A percentile compares a stretch with the other conserved stretches of the same genome.
These are phyloP conservation scores for Hypoxylon sp. DNA, from an alignment of 2,329 filamentous ascomycete genomes.

Conservation along the genomic window DNA sequence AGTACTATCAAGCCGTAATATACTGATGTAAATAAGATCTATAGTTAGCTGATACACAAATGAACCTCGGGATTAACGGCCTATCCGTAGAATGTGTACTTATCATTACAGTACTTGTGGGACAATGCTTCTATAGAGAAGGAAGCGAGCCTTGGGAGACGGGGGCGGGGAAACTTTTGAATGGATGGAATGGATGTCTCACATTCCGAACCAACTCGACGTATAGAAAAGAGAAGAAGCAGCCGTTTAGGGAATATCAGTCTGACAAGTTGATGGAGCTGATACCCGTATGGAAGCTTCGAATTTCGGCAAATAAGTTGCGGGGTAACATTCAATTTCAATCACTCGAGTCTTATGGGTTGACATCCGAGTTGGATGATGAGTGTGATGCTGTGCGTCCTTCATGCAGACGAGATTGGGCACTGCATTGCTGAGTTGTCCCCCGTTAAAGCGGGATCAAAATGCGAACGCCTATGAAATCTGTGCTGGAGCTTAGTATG, in stretches of 20 bases:
- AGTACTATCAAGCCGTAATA: too few relatives aligned
- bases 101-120: too few relatives aligned
- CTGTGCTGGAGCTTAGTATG: background rate
- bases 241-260: background rate
- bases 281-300: background rate
- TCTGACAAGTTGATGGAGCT: background rate
- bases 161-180: too few relatives aligned
- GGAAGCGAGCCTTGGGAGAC: too few relatives aligned
- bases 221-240: background rate
- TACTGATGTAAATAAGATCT: too few relatives aligned
- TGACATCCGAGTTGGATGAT: background rate
- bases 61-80: too few relatives aligned
- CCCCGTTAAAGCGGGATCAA: background rate
- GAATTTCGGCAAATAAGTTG: background rate
- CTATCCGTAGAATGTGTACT: too few relatives aligned
- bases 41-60: too few relatives aligned
- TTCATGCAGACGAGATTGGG: background rate
- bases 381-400: background rate
- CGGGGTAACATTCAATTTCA: background rate
- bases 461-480: constrained; percentile 1
- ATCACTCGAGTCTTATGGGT: background rate
- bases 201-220: background rate
- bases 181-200: too few relatives aligned
- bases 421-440: constrained; percentile 1
- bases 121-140: too few relatives aligned